These are phyloP conservation scores for Aspergillus phoenicis DNA, from an alignment of 2,329 filamentous ascomycete species.

Conservation along the genomic window DNA sequence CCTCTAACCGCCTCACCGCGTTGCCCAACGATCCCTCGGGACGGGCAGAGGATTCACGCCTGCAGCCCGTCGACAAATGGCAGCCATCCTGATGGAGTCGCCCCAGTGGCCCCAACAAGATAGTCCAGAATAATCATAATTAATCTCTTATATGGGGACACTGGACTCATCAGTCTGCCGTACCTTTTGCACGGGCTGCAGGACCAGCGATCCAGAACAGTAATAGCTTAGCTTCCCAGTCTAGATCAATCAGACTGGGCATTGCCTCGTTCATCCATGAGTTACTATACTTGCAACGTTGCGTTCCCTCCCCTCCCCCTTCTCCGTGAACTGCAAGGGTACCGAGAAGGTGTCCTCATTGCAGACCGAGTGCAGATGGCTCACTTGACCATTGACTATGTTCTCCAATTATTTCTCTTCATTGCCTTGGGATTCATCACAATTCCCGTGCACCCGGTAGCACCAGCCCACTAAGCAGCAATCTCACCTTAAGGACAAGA, in stretches of 20 bases:
- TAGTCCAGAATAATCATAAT: too few relatives aligned
- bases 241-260: too few relatives aligned
- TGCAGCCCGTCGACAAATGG: slow-evolving; percentile 17
- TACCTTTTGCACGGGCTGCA: slow-evolving; percentile 8
- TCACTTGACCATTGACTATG: background rate
- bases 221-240: background rate
- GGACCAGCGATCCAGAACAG: slow-evolving; percentile 1
- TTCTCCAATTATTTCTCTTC: background rate
- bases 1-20: slow-evolving; percentile 25
- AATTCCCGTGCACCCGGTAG: background rate
- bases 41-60: slow-evolving; percentile 3
- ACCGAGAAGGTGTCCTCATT: background rate
- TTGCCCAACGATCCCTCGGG: slow-evolving; percentile 21
- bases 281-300: slow-evolving; percentile 8
- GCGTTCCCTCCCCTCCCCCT: background rate
- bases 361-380: background rate
- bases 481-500: too few relatives aligned
- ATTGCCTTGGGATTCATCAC: background rate
- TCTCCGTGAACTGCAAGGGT: slow-evolving; percentile 1
- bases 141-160: background rate
- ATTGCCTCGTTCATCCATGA: too few relatives aligned
- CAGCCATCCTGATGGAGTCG: slow-evolving; percentile 19
- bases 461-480: too few relatives aligned
- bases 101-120: background rate
- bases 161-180: background rate